These are phyloP conservation scores for Corymbia citriodora DNA, from an alignment of 441 rosid species.

Conservation along the genomic window DNA sequence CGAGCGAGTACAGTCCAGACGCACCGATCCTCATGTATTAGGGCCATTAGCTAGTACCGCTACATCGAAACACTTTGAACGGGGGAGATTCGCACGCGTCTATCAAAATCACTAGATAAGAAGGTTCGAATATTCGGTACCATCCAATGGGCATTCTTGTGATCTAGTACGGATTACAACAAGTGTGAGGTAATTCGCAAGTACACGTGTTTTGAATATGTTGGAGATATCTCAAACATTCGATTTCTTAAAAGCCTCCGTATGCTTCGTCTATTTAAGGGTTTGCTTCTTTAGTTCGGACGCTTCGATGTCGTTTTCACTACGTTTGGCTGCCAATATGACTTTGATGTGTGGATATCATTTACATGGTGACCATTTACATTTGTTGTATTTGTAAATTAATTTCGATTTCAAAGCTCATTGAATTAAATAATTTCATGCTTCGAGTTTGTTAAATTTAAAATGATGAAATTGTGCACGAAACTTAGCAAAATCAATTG, in stretches of 20 bases:
- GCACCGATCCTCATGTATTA: not conserved
- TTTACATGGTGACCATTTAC: not conserved
- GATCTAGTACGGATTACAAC: not conserved
- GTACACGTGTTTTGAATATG: not conserved
- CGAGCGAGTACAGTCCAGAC: not conserved
- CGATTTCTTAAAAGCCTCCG: not conserved
- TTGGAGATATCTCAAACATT: rapidly evolving
- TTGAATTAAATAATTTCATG: not conserved
- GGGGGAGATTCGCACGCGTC: not conserved
- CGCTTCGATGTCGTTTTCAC: not conserved
- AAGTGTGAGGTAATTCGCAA: not conserved
- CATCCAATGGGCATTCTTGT: not conserved
- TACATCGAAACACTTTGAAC: not conserved
- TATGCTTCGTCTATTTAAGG: not conserved
- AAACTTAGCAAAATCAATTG: no score
- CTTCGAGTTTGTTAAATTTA: no score
- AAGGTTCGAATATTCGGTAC: not conserved
- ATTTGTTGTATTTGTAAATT: not conserved
- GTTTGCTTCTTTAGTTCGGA: not conserved
- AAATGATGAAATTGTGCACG: no score
- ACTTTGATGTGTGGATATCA: not conserved
- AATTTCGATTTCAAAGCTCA: not conserved
- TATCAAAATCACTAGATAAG: not conserved
- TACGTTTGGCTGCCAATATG: not conserved
- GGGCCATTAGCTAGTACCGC: not conserved